Conservation (phyloP, 202 grass and related monocot species). For the Schoenoplectus tabernaemontani region DNA sequence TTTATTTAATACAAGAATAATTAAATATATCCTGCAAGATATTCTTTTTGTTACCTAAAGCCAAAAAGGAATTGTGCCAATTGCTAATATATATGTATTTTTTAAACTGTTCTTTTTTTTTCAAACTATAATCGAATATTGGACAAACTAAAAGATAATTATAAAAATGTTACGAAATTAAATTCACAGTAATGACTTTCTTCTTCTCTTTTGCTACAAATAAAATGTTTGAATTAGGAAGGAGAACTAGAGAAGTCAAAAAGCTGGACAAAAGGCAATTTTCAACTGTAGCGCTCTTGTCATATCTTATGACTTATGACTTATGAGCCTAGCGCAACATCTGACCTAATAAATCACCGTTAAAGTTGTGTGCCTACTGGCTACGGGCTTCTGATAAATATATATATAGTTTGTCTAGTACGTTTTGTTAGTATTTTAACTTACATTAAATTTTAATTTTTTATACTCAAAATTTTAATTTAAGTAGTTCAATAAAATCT, state of each 20-base stretch:
- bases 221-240: neutral
- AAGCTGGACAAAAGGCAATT: neutral
- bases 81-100: no score
- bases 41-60: neutral
- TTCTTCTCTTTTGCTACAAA: neutral
- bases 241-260: neutral
- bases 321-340: neutral
- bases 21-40: no score
- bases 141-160: neutral
- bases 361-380: no score
- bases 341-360: neutral
- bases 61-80: neutral
- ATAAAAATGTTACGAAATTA: neutral
- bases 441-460: no score
- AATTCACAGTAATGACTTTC: neutral
- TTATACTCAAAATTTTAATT: no score
- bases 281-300: neutral
- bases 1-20: no score
- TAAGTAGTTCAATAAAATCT: no score
- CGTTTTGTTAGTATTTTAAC: no score
- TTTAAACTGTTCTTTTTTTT: no score
- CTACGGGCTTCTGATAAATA: no score
- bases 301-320: neutral
- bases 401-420: no score
- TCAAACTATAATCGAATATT: neutral